phyloP scores from a whole-genome alignment of 2,329 filamentous ascomycete genomes.

The Cercospora beticola region DNA sequence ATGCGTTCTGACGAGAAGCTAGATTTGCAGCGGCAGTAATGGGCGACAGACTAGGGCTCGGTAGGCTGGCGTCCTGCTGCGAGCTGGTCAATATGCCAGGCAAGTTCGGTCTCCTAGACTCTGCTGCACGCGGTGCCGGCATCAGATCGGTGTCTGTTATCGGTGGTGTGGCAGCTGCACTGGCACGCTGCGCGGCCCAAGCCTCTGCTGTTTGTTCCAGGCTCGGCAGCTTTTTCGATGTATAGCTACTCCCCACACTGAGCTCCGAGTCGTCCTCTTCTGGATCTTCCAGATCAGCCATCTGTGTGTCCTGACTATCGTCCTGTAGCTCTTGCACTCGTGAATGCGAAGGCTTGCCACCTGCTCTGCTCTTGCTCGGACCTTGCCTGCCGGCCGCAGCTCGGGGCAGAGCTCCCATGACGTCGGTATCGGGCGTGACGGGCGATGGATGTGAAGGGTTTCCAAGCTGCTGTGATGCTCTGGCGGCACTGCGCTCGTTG shows the following conservation, averaged over 20 bases:
- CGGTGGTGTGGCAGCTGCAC: conserved; percentile 65
- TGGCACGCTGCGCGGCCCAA: conserved; percentile 19
- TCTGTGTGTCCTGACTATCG: conserved; percentile 31
- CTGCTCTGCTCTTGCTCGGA: conserved; percentile 22
- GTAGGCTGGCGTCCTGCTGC: conserved; percentile 85
- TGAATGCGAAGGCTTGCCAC: conserved; percentile 26
- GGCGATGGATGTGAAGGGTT: conserved; percentile 33
- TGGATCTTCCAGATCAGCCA: conserved; percentile 30
- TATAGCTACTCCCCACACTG: conserved; percentile 23
- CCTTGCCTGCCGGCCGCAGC: conserved; percentile 22
- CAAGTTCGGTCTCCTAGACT: conserved; percentile 34
- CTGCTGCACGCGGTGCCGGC: conserved; percentile 42
- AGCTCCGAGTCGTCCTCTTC: conserved; percentile 34
- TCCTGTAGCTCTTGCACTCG: conserved; percentile 33
- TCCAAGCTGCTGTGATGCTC: conserved; percentile 19
- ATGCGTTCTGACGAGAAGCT: conserved; percentile 37
- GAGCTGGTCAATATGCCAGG: conserved; percentile 66
- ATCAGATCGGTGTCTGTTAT: conserved; percentile 71
- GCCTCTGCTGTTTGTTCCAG: conserved; percentile 21
- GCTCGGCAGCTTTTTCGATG: conserved; percentile 27
- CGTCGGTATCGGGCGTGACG: conserved; percentile 39
- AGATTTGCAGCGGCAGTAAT: conserved; percentile 73
- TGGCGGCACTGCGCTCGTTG: conserved; percentile 30
- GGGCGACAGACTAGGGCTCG: conserved; percentile 90
- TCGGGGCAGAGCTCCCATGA: conserved; percentile 25